Percentiles rank a stretch among this genome's conserved stretches.
phyloP scores from a whole-genome alignment of 1,284 basidiomycete species.

The Bondarzewia mesenterica region DNA sequence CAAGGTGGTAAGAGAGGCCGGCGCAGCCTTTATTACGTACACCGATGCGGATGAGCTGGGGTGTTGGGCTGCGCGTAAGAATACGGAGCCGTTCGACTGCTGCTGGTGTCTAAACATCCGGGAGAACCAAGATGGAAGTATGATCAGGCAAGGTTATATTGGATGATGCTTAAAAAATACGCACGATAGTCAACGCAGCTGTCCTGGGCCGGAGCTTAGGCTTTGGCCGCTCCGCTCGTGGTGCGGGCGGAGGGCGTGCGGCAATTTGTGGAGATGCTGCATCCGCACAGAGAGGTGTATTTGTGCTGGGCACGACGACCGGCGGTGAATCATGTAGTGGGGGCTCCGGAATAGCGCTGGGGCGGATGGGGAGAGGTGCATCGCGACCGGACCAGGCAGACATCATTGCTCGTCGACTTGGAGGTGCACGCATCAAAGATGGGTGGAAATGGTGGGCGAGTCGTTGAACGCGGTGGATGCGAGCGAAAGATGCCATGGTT shows the following conservation, averaged over 20 bases:
- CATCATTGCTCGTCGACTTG: conserved; percentile 46
- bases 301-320: conserved; percentile 36
- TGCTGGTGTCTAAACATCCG: conserved; percentile 83
- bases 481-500: conserved; percentile 15
- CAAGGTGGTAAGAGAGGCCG: conserved; percentile 94
- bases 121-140: conserved; percentile 3
- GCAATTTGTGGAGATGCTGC: conserved; percentile 62
- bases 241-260: conserved; percentile 60
- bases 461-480: conserved; percentile 13
- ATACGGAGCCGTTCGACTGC: conserved; percentile 70
- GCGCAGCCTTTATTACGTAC: conserved; percentile 99
- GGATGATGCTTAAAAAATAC: conserved; percentile 25
- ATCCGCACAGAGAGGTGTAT: conserved; percentile 42
- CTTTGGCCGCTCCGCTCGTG: conserved; percentile 53
- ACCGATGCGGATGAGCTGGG: conserved; percentile 90
- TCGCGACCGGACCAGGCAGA: conserved; percentile 33
- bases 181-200: conserved; percentile 76
- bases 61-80: conserved; percentile 73
- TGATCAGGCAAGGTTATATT: background rate
- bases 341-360: conserved; percentile 16
- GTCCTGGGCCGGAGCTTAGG: conserved; percentile 70
- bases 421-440: background rate
- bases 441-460: conserved; percentile 5
- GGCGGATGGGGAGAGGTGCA: conserved; percentile 10
- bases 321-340: conserved; percentile 41